Base-by-base conservation (phyloP, 1,139 yeast genomes). In the Lodderomyces pseudojiufengensis region DNA sequence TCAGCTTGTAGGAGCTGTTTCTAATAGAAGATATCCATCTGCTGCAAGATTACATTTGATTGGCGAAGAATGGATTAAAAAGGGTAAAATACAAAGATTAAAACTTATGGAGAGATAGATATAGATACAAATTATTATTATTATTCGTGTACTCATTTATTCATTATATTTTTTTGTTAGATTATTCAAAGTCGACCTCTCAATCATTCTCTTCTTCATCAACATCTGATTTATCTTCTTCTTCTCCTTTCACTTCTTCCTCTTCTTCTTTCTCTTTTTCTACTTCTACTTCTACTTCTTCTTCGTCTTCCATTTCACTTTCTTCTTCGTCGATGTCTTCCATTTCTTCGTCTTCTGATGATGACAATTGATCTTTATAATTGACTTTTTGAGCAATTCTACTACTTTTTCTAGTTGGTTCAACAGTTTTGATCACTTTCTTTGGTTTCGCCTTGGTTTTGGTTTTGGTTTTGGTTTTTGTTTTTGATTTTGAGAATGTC, bases 31-130 rank as follows among this genome's bases (percentile, higher is more conserved):
- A 41, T 78, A 59, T 45, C 84, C 95, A 2, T 87, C 92, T 5
- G 94, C 95, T 3, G 84, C 86, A 7, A 73, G 96, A 39, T 62
- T 90, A 38, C 61, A 75, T 34, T 71, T 88, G 9, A 57, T 87
- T 21, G 90, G 90, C 3, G 95, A 88, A 47, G 95, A 86, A 33
- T 85, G 90, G 82, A 47, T 57, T 12, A 51, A 53, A 7, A 59
- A 59, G 0, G 78, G 79, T 2, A 58, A 46, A 6, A 52, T 82
- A 8, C 66, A 69, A 27, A 45, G 68, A 9, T 64, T 81, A 38
- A 78, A 75, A 31, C 70, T 62, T 32, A 74, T 80, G 84, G 76
- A 63, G 36, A 51, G 56, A 9, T 72, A 51, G 27, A 51, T 56
- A 9, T 72, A 51, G 27, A 4, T 38, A 9, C 24, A 31, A 30